These are phyloP conservation scores for Rhynchosporium agropyri DNA, from an alignment of 2,329 filamentous ascomycete genomes.

Conservation along the genomic window DNA sequence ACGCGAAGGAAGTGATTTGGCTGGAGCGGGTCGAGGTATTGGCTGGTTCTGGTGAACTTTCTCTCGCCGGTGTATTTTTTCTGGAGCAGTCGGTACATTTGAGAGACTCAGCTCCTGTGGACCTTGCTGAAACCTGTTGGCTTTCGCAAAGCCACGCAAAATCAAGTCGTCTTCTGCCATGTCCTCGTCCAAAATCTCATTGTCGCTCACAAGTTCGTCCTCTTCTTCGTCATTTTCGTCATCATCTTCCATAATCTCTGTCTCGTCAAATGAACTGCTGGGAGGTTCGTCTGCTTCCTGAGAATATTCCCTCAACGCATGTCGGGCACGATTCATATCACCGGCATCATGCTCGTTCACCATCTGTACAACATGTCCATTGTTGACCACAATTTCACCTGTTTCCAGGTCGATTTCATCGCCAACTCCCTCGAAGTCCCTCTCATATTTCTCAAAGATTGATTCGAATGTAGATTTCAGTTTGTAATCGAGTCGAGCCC, in stretches of 20 bases:
- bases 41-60: background rate
- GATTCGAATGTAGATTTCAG: constrained; percentile 84
- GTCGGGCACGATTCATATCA: constrained; percentile 28
- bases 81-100: constrained; percentile 3
- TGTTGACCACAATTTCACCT: constrained; percentile 83
- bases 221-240: constrained; percentile 38
- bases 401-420: constrained; percentile 88
- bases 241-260: constrained; percentile 38
- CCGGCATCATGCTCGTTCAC: constrained; percentile 57
- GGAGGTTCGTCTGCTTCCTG: constrained; percentile 29
- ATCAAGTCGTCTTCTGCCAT: constrained; percentile 41
- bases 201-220: constrained; percentile 35
- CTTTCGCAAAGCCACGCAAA: constrained; percentile 38
- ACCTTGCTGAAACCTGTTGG: constrained; percentile 31
- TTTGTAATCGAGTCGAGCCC: constrained; percentile 67
- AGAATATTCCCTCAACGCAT: constrained; percentile 27
- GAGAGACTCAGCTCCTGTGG: constrained; percentile 20
- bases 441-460: constrained; percentile 87
- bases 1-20: constrained; percentile 32
- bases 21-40: constrained; percentile 1
- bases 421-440: constrained; percentile 78
- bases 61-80: constrained; percentile 11
- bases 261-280: constrained; percentile 25
- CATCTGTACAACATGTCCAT: constrained; percentile 78
- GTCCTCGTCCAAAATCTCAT: constrained; percentile 41